Percentiles rank a stretch among this genome's conserved stretches.
These are phyloP conservation scores for Tulasnella sp. DNA, from an alignment of 768 basidiomycete genomes.

Conservation along the genomic window DNA sequence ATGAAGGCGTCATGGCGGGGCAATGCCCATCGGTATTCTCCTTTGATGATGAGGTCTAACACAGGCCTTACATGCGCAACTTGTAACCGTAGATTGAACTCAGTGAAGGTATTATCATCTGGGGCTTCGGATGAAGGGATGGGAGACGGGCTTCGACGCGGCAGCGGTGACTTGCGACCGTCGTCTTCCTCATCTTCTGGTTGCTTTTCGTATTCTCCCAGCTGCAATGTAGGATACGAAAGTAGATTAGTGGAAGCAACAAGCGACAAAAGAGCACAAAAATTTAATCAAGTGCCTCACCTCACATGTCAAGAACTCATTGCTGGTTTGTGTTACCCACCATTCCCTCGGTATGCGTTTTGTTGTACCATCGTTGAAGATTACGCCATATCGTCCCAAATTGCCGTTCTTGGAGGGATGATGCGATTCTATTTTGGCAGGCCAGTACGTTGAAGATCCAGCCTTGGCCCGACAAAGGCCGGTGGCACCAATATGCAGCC, in stretches of 20 bases:
- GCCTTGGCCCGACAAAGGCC: not conserved
- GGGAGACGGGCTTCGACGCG: constrained; percentile 5
- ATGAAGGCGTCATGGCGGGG: constrained; percentile 9
- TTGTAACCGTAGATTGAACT: not conserved
- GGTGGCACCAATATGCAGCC: not conserved
- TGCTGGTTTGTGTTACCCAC: not conserved
- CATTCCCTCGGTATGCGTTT: not conserved
- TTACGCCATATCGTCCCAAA: not conserved
- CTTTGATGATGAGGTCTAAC: constrained; percentile 6
- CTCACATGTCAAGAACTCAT: constrained; percentile 10
- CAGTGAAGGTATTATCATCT: not conserved
- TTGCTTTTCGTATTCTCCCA: not conserved
- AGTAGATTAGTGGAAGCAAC: not conserved
- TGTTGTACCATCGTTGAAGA: not conserved
- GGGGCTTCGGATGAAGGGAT: not conserved
- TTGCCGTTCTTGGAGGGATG: not conserved
- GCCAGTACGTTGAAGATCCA: constrained; percentile 6
- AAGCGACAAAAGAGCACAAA: too few relatives aligned
- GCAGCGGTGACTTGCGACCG: constrained; percentile 4
- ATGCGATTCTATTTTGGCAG: not conserved
- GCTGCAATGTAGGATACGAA: not conserved
- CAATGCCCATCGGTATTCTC: not conserved
- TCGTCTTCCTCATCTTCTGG: constrained; percentile 1
- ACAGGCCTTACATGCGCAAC: constrained; percentile 1
- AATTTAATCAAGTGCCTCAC: not conserved